Conservation (phyloP, 129 eudicot genomes). For the Gnaphalium uliginosum region DNA sequence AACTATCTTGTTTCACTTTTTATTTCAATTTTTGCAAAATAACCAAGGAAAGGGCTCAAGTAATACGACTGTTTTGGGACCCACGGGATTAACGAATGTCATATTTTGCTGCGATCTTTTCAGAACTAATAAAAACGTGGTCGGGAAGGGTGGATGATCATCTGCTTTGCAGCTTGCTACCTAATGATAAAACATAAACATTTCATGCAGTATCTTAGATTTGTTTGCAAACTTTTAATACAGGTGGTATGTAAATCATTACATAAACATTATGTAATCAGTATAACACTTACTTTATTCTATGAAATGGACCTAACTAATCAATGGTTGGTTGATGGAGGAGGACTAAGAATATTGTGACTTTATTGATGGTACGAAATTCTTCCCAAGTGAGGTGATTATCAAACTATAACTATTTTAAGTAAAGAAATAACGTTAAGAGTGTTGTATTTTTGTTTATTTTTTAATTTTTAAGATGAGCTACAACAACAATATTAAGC, state of each 20-base stretch:
- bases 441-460: too few relatives aligned
- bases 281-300: not conserved
- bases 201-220: not conserved
- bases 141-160: too few relatives aligned
- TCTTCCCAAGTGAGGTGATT: slow-evolving; percentile 10
- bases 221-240: not conserved
- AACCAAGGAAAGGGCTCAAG: not conserved
- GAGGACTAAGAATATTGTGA: slow-evolving; percentile 15
- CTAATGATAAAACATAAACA: too few relatives aligned
- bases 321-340: slow-evolving; percentile 14
- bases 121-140: too few relatives aligned
- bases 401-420: too few relatives aligned
- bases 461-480: too few relatives aligned
- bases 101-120: too few relatives aligned
- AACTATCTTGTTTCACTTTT: slow-evolving; percentile 3
- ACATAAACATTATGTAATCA: not conserved
- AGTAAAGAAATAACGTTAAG: too few relatives aligned
- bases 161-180: not conserved
- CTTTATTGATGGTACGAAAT: slow-evolving; percentile 23
- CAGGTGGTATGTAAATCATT: not conserved
- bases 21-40: not conserved
- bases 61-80: too few relatives aligned
- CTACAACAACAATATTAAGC: too few relatives aligned
- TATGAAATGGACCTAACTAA: not conserved
- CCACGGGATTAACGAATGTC: too few relatives aligned